Evolutionary conservation across 441 rosid genomes (phyloP).

Genomic region (Francoa sonchifolia): DNA sequence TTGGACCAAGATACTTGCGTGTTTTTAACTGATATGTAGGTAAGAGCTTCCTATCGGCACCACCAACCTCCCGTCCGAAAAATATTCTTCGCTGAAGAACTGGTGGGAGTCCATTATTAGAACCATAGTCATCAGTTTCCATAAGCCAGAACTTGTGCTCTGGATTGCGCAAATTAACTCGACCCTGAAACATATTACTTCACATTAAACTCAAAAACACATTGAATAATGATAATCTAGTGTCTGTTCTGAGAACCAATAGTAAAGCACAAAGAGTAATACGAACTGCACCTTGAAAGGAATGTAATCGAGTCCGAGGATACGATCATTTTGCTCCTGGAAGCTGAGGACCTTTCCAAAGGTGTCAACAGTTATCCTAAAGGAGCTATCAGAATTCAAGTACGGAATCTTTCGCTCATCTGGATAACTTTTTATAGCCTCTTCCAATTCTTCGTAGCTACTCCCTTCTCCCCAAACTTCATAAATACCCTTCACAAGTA

Average conservation of each 20-base stretch:
- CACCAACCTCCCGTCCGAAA: slow-evolving; percentile 87
- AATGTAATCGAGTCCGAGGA: slow-evolving; percentile 47
- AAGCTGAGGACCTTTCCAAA: slow-evolving; percentile 75
- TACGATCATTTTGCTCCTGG: slow-evolving; percentile 68
- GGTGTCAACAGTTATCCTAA: slow-evolving; percentile 70
- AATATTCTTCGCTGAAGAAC: slow-evolving; percentile 55
- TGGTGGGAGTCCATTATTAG: slow-evolving; percentile 83
- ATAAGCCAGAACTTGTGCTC: slow-evolving; percentile 74
- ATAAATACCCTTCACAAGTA: slow-evolving; percentile 87
- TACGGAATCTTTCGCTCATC: slow-evolving; percentile 63
- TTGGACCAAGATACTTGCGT: slow-evolving; percentile 87
- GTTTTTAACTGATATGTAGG: slow-evolving; percentile 84
- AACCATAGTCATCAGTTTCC: slow-evolving; percentile 73
- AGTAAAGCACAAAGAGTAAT: no score
- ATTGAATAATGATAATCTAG: no score
- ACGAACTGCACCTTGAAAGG: slow-evolving; percentile 57
- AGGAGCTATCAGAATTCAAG: slow-evolving; percentile 43
- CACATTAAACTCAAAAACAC: no score
- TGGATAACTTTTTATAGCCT: slow-evolving; percentile 49
- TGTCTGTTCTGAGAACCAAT: background rate
- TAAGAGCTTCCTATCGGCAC: slow-evolving; percentile 77
- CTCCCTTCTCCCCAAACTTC: slow-evolving; percentile 93
- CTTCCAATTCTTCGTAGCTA: slow-evolving; percentile 55
- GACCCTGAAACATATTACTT: slow-evolving; percentile 48
- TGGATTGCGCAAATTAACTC: slow-evolving; percentile 61